Evolutionary conservation across 441 rosid genomes (phyloP).

Genomic region (Gossypium schwendimanii): DNA sequence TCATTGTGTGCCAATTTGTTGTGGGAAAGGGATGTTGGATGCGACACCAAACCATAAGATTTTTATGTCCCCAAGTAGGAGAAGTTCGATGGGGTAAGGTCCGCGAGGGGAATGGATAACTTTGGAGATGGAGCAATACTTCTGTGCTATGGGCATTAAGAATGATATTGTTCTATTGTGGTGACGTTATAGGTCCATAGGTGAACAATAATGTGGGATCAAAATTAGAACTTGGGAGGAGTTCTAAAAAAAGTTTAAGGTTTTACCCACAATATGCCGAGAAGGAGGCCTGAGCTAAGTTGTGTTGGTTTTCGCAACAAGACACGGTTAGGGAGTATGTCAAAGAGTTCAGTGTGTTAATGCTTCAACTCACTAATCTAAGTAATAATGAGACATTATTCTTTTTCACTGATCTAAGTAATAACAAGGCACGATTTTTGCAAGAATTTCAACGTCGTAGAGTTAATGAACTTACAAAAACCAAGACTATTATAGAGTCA

Average conservation of each 20-base stretch:
- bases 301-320: neutral
- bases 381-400: too few relatives aligned
- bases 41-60: neutral
- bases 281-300: neutral
- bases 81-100: neutral
- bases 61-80: neutral
- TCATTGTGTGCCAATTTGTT: neutral
- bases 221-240: neutral
- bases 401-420: too few relatives aligned
- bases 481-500: neutral
- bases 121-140: neutral
- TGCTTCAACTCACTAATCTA: neutral
- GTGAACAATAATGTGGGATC: neutral
- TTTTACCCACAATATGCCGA: neutral
- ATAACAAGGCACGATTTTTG: too few relatives aligned
- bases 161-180: too few relatives aligned
- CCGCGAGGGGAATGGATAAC: neutral
- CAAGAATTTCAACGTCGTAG: neutral
- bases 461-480: neutral
- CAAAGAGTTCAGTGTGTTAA: neutral
- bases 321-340: neutral
- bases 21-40: neutral
- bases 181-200: neutral
- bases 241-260: neutral
- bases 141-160: neutral